Base-by-base conservation (phyloP, 768 basidiomycete genomes). In the Panaeolus cyanescens region DNA sequence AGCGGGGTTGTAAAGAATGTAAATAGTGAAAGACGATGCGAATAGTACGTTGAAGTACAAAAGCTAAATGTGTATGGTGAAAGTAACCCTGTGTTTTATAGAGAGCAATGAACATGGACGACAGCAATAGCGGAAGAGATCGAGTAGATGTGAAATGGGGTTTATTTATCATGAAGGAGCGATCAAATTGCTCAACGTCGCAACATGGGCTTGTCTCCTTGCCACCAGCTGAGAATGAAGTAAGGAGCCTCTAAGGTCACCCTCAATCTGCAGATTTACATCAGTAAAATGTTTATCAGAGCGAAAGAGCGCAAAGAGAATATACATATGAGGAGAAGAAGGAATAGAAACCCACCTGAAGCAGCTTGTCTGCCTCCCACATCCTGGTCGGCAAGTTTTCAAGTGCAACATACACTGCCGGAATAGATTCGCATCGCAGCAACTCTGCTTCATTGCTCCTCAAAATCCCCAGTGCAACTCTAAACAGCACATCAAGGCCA, bases 281-380 rank as follows among this genome's bases (percentile, higher is more conserved):
- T 28, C 45, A 50, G 45, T 19, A 40, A 19, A 5, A 17, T 7
- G 7, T 19, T 4, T 6, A 20, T 20, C 39, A 4, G n/a, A 12
- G 17, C 3, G 28, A 22, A 17, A 57, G 28, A 58, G 31, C 30
- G 12, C 2, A 37, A 54, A 55, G 25, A 20, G 1, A 7, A 40
- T 37, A 45, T 22, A 15, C 34, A 5, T 32, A 34, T 5, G 28
- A n/a, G 32, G 37, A n/a, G n/a, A n/a, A n/a, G 19, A 25, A 15
- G 20, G 5, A n/a, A 8, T 1, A 10, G 15, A 1, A 5, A 75
- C 85, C 25, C 62, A 96, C 96, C 83, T 92, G 92, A 33, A 99
- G 79, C 2, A 99, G 78, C 71, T 89, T 91, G 71, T 96, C 95
- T 0, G 93, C 88, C 63, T 95, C 88, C 93, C 96, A 99, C 85